phyloP scores from a whole-genome alignment of 169 alveolate genomes.

The Cryptosporidium bovis region DNA sequence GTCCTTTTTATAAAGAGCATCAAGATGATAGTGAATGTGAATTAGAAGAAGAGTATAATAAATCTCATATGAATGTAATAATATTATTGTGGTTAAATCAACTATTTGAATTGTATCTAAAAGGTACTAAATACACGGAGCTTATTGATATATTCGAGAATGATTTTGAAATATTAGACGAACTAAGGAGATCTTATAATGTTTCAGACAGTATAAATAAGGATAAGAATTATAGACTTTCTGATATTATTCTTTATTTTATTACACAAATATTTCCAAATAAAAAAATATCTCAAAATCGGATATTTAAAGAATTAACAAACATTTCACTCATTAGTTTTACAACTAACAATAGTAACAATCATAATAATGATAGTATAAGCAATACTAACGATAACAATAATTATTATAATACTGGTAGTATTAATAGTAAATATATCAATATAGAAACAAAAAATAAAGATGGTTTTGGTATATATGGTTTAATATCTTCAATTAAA shows the following conservation, averaged over 20 bases:
- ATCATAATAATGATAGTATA: neutral
- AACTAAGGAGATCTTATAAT: constrained; percentile 19
- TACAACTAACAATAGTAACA: neutral
- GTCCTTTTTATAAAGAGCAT: constrained; percentile 3
- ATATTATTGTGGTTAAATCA: constrained; percentile 30
- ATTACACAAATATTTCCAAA: constrained; percentile 34
- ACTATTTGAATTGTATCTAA: constrained; percentile 28
- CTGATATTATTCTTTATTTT: constrained; percentile 26
- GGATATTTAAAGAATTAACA: constrained; percentile 18
- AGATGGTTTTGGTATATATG: neutral
- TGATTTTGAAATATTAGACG: constrained; percentile 50
- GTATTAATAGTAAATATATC: neutral
- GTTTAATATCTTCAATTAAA: constrained; percentile 12
- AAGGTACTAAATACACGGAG: neutral
- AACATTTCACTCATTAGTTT: neutral
- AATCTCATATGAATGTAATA: neutral
- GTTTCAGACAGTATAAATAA: neutral
- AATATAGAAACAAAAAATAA: neutral
- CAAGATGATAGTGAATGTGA: neutral
- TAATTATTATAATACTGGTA: neutral
- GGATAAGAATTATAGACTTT: constrained; percentile 3
- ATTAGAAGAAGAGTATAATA: constrained; percentile 6
- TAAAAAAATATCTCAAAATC: constrained; percentile 9
- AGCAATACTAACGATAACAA: neutral
- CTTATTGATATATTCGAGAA: constrained; percentile 18